Base-by-base conservation (phyloP, 225 moss, liverwort and hornwort genomes). In the Sphagnum tenellum region DNA sequence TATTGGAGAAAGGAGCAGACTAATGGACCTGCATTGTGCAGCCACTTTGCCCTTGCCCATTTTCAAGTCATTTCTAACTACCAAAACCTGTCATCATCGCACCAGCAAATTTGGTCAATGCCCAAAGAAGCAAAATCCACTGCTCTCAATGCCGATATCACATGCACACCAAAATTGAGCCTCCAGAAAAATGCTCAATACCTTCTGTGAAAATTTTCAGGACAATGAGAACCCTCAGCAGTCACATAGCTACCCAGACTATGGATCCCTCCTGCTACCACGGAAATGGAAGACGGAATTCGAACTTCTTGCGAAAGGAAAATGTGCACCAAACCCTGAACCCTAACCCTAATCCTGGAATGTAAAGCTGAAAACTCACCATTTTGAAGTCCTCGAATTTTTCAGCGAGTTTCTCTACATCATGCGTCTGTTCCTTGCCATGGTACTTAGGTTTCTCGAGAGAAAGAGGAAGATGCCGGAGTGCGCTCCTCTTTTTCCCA, bases 31-130 rank as follows among this genome's bases (percentile, higher is more conserved):
- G 60, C 94, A 89, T 77, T 94, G 94, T 48, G 91, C 94, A 9
- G 94, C 94, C 66, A 89, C 77, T 78, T 94, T 94, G 66, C 94
- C 94, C 69, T 89, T 94, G 58, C 94, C 94, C 94, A 94, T 94
- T 78, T 82, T 91, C 72, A 94, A 72, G 69, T 94, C 94, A 60
- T 84, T 89, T 63, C 91, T 72, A 56, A 94, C 94, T 44, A 94
- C 89, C 53, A 94, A 77, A 5, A 86, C 89, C 89, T 89, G 83
- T 67, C 4, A 5, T 46, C 51, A 45, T 7, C 9, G 51, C n/a
- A 3, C 14, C 12, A 50, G 45, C 46, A 5, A 52, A 6, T 9
- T 52, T 52, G 52, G 6, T 52, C 52, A 6, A 52, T 52, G 29
- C 29, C 29, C 29, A 0, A 29, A 29, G 29, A 29, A 29, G 29